These are phyloP conservation scores for Zancudomyces culisetae DNA, from an alignment of 371 early-diverging fungal species.

Conservation along the genomic window DNA sequence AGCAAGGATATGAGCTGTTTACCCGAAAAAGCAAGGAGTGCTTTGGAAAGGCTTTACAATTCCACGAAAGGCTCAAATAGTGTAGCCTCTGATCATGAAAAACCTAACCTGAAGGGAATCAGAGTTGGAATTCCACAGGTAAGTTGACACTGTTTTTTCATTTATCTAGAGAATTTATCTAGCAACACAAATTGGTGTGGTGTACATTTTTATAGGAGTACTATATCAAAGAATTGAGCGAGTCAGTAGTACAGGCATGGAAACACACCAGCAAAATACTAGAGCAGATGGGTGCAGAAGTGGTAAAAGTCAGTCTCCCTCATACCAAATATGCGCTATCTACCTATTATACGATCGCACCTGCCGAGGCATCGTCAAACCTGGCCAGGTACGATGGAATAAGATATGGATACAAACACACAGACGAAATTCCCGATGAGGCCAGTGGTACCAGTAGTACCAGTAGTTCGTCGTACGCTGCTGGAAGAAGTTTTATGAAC, in stretches of 20 bases:
- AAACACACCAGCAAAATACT: conserved; percentile 32
- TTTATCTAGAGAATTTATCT: not conserved
- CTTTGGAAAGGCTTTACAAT: not conserved
- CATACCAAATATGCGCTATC: conserved; percentile 50
- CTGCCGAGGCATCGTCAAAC: conserved; percentile 84
- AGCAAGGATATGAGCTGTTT: conserved; percentile 20
- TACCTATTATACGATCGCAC: conserved; percentile 71
- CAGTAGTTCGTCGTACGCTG: not conserved
- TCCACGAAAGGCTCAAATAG: too few relatives aligned
- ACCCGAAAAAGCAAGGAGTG: not conserved
- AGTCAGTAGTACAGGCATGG: conserved; percentile 35
- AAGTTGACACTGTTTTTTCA: not conserved
- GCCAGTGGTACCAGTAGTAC: too few relatives aligned
- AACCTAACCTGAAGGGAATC: conserved; percentile 23
- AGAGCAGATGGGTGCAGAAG: conserved; percentile 37
- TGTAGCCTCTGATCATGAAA: too few relatives aligned
- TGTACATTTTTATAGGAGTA: conserved; percentile 33
- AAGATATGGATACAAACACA: conserved; percentile 49
- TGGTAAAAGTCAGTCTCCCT: conserved; percentile 50
- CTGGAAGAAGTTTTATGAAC: conserved; percentile 7
- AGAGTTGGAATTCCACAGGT: conserved; percentile 46
- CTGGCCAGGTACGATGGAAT: conserved; percentile 76
- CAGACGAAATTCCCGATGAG: too few relatives aligned
- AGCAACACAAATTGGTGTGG: conserved; percentile 1
- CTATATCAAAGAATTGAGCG: conserved; percentile 46